Evolutionary conservation across 176 grass and related monocot genomes (phyloP).

Genomic region (Bothriochloa decipiens): DNA sequence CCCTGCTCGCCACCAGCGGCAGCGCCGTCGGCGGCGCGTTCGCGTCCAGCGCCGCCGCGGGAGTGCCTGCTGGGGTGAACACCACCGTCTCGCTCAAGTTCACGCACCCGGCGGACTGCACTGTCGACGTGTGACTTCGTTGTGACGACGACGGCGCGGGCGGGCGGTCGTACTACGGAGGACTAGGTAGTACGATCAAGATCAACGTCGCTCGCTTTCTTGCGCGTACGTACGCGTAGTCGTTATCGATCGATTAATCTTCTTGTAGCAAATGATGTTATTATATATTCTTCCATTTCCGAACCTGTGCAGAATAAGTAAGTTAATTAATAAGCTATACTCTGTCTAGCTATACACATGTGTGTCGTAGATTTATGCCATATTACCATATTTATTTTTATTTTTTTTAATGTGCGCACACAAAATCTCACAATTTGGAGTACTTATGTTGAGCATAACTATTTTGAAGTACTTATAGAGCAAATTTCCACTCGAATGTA

Average conservation of each 20-base stretch:
- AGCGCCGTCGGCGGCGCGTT: conserved; percentile 36
- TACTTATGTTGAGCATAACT: too few species aligned
- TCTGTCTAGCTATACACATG: neutral
- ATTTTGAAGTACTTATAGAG: neutral
- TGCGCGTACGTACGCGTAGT: neutral
- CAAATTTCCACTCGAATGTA: neutral
- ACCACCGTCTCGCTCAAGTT: conserved; percentile 58
- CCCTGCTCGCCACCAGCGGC: conserved; percentile 50
- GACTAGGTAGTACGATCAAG: neutral
- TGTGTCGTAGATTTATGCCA: neutral
- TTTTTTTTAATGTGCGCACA: neutral
- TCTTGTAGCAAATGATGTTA: conserved; percentile 6
- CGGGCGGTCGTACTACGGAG: too few species aligned
- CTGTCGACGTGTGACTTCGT: conserved; percentile 59
- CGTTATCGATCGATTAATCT: neutral
- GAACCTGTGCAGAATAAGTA: conserved; percentile 52
- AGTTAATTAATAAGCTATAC: neutral
- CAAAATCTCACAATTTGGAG: neutral
- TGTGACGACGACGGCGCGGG: neutral
- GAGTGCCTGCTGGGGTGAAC: neutral
- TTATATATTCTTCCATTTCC: neutral
- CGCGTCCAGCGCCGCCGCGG: conserved; percentile 31
- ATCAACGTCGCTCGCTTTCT: neutral
- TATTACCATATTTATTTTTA: neutral
- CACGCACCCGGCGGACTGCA: conserved; percentile 57